phyloP scores from a whole-genome alignment of 2,329 filamentous ascomycete species.

The Nothophaeocryptopus gaeumannii region DNA sequence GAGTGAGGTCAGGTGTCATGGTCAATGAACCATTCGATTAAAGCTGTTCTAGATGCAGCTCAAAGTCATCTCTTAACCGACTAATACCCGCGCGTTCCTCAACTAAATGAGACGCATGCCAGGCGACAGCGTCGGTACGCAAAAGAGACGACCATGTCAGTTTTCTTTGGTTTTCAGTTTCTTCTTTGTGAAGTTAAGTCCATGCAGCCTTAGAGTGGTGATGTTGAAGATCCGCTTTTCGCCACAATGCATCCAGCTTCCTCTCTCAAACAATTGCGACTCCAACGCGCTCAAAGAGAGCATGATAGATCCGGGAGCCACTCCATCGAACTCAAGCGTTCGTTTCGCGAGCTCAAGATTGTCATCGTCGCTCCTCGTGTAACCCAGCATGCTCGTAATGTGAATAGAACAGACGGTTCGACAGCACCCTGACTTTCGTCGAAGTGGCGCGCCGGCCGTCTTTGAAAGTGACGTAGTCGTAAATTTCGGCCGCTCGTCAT shows the following conservation, averaged over 20 bases:
- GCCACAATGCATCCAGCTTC: constrained; percentile 6
- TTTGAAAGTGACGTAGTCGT: constrained; percentile 10
- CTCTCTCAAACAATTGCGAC: constrained; percentile 8
- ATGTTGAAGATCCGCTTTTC: constrained; percentile 22
- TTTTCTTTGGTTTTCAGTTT: background rate
- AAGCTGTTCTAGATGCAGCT: constrained; percentile 6
- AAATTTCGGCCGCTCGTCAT: constrained; percentile 4
- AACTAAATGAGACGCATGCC: constrained; percentile 19
- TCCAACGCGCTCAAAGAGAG: constrained; percentile 7
- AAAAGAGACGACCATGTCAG: background rate
- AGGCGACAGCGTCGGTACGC: constrained; percentile 15
- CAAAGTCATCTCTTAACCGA: constrained; percentile 8
- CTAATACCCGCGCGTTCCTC: constrained; percentile 15
- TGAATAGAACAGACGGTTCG: constrained; percentile 4
- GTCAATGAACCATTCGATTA: background rate
- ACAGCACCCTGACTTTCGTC: constrained; percentile 19
- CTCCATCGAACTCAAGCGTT: constrained; percentile 32
- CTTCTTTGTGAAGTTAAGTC: background rate
- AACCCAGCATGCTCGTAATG: constrained; percentile 17
- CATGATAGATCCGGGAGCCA: constrained; percentile 15
- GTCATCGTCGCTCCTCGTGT: constrained; percentile 29
- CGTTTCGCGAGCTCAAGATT: constrained; percentile 32
- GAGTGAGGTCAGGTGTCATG: too few species aligned
- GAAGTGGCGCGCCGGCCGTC: background rate
- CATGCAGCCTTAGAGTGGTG: constrained; percentile 10